phyloP scores from a whole-genome alignment of 768 basidiomycete genomes.

The Tylopilus sp. region DNA sequence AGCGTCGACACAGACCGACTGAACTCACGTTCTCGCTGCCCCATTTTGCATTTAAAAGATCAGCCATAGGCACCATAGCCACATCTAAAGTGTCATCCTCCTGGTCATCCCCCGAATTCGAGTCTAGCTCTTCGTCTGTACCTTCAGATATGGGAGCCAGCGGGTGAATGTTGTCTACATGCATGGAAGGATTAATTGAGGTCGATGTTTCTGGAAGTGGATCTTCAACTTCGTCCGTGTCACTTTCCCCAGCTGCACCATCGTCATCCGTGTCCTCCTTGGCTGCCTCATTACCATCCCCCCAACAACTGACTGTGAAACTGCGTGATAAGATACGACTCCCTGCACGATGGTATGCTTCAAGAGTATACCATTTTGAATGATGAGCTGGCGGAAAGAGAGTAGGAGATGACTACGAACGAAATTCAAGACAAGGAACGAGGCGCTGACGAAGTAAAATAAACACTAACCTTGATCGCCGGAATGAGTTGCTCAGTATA shows the following conservation, averaged over 20 bases:
- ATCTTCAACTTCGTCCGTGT: slow-evolving; percentile 32
- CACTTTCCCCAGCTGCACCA: slow-evolving; percentile 25
- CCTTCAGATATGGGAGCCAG: slow-evolving; percentile 1
- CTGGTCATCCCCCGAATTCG: slow-evolving; percentile 41
- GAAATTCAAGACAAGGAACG: background rate
- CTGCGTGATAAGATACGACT: slow-evolving; percentile 90
- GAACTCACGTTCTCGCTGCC: slow-evolving; percentile 77
- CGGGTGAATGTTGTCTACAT: slow-evolving; percentile 25
- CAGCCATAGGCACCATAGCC: slow-evolving; percentile 95
- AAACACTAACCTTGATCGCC: slow-evolving; percentile 55
- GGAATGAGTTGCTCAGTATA: slow-evolving; percentile 68
- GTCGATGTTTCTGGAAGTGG: slow-evolving; percentile 12
- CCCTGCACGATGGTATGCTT: slow-evolving; percentile 84
- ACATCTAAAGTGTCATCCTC: slow-evolving; percentile 62
- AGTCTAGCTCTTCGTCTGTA: slow-evolving; percentile 32
- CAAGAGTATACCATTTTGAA: slow-evolving; percentile 55
- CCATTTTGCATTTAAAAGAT: slow-evolving; percentile 90
- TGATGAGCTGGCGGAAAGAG: slow-evolving; percentile 60
- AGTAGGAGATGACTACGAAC: slow-evolving; percentile 57
- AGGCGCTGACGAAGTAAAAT: background rate
- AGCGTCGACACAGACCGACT: no score
- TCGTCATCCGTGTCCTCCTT: slow-evolving; percentile 6
- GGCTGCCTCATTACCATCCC: slow-evolving; percentile 33
- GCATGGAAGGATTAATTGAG: slow-evolving; percentile 26
- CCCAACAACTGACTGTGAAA: slow-evolving; percentile 75